Base-by-base conservation (phyloP, 164 flowering plant genomes). In the Platanus orientalis region DNA sequence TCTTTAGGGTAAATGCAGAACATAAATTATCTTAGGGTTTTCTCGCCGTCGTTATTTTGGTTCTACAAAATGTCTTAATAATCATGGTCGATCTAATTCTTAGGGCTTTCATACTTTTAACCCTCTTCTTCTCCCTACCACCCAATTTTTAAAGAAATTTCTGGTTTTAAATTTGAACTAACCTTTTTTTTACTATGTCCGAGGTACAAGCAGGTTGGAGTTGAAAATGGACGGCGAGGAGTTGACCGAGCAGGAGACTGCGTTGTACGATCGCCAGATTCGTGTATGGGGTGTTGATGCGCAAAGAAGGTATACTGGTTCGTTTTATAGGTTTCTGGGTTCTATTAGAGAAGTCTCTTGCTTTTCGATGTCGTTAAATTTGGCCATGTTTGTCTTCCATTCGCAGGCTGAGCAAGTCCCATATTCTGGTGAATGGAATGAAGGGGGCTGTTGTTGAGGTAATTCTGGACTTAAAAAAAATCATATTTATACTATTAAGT, bases 231-330 rank as follows among this genome's bases (percentile, higher is more conserved):
- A 85, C 65, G 83, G 86, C 0, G 97, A 95, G 74, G 89, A 89
- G 79, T 67, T 95, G 75, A 95, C 97, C 4, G 97, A 84, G 76
- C 97, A 90, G 62, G 99, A 95, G 68, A 95, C 97, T 14, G 97
- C 93, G 0, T 63, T 94, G 21, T 94, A 95, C 51, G 99, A 95
- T 74, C 99, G 99, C 26, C 99, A 95, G 59, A 92, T 95, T 69
- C 90, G 99, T 77, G 96, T 95, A 62, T 95, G 99, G 97, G 99
- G 99, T 1, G 99, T 84, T 54, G 96, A 87, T 72, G 97, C 97
- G 17, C 99, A 95, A 60, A 69, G 97, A 64, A 88, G 99, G 97
- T 91, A 71, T n/a, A 16, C 36, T 17, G 42, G n/a, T 7, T 55
- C 2, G 2, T n/a, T n/a, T n/a, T n/a, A n/a, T n/a, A n/a, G n/a